Percentiles rank a stretch among this genome's conserved stretches.
phyloP scores from a whole-genome alignment of 2,329 filamentous ascomycete species.

The Curvularia sp. region DNA sequence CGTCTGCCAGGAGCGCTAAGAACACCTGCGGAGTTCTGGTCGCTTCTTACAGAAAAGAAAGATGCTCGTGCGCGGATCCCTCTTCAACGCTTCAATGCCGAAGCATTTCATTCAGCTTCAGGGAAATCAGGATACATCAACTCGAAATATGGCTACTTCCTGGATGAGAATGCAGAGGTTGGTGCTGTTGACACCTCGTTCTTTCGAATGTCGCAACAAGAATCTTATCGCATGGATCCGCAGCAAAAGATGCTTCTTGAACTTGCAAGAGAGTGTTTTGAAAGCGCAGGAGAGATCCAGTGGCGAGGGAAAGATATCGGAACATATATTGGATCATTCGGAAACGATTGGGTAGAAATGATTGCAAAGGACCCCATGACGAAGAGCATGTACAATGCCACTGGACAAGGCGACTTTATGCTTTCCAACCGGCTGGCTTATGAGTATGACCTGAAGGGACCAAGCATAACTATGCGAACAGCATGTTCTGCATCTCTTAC shows the following conservation, averaged over 20 bases:
- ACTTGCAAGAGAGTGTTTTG: not conserved
- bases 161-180: constrained; percentile 13
- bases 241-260: not conserved
- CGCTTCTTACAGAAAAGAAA: constrained; percentile 28
- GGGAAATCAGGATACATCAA: constrained; percentile 13
- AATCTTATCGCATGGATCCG: not conserved
- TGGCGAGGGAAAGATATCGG: constrained; percentile 37
- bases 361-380: not conserved
- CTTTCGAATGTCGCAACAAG: not conserved
- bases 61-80: constrained; percentile 7
- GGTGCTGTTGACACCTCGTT: not conserved
- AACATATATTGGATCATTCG: constrained; percentile 40
- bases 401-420: constrained; percentile 23
- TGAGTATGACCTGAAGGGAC: constrained; percentile 23
- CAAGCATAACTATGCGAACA: constrained; percentile 12
- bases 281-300: not conserved
- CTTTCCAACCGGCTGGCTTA: constrained; percentile 36
- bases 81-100: constrained; percentile 10
- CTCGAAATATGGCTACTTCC: constrained; percentile 26
- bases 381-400: constrained; percentile 16
- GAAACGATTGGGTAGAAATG: constrained; percentile 29
- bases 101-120: constrained; percentile 28
- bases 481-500: not conserved
- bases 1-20: constrained; percentile 29
- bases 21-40: constrained; percentile 39